Conservation (phyloP, 441 rosid genomes). For the Jatropha podagrica region DNA sequence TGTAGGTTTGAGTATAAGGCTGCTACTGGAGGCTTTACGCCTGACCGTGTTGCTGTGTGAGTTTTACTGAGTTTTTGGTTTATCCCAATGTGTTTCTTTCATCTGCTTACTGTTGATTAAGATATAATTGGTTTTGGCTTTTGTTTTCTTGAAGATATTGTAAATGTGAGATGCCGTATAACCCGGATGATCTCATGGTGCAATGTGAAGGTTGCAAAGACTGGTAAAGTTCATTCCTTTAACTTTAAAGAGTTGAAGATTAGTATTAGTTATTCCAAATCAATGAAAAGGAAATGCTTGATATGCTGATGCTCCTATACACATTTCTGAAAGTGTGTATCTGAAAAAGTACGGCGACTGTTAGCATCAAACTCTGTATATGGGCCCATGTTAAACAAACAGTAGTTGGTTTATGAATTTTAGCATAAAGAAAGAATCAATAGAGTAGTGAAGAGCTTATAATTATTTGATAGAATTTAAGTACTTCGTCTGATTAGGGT, state of each 20-base stretch:
- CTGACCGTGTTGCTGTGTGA: constrained; percentile 93
- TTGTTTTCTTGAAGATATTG: constrained; percentile 61
- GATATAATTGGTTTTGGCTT: constrained; percentile 3
- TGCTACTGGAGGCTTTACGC: constrained; percentile 83
- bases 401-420: not conserved
- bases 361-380: not conserved
- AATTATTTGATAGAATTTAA: not conserved
- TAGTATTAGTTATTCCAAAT: not conserved
- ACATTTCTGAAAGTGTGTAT: not conserved
- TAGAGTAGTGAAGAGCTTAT: not conserved
- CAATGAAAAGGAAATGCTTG: not conserved
- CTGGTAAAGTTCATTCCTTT: constrained; percentile 53
- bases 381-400: not conserved
- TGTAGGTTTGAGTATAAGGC: constrained; percentile 90
- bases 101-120: not conserved
- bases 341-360: not conserved
- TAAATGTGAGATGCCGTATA: constrained; percentile 95
- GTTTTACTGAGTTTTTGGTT: constrained; percentile 20
- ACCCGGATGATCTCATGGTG: constrained; percentile 93
- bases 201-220: constrained; percentile 91
- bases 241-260: not conserved
- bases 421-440: not conserved
- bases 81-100: constrained; percentile 12
- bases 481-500: not conserved
- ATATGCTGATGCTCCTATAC: not conserved